Base-by-base conservation (phyloP, 2,329 filamentous ascomycete species). In the Xylariaceae sp. region DNA sequence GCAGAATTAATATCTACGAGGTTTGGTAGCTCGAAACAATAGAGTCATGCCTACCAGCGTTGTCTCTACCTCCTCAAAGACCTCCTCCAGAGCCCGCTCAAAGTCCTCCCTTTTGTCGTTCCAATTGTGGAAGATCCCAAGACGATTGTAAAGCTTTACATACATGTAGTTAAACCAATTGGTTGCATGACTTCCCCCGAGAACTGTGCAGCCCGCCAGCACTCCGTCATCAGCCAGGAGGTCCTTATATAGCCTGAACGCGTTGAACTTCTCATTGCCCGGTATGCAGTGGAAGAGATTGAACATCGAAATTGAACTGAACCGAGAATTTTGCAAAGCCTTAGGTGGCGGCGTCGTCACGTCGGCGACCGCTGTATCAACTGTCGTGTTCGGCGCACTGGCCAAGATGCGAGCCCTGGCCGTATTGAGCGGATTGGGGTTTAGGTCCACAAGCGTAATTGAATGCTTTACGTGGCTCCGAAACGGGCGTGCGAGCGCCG, bases 271-370 rank as follows among this genome's bases (percentile, higher is more conserved):
- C 4, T 54, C 52, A 3, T 50, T 40, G 0, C 67, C 68, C 0
- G 74, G 74, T 8, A 77, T 55, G 59, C 75, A 77, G 58, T 77
- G 75, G 13, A 77, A 64, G 4, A 77, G 55, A 56, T 74, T 77
- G 59, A 75, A 75, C 62, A 76, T 67, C 11, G 72, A 72, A 44
- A 80, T 73, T 1, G 74, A 74, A 57, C 76, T 71, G 57, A 75
- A 79, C 39, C 59, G 61, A 2, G 54, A 60, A 32, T 58, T 58
- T 23, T 55, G 50, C 18, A 72, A 51, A 3, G 51, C 55, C 20
- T 57, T 44, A 0, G 71, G 71, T 2, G 72, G 60, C 2, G 70
- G 66, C 27, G 67, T 53, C 5, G 67, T 70, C 24, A 72, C 67
- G 55, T 78, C 72, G 4, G 72, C 74, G 24, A 70, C 55, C 15